phyloP scores from a whole-genome alignment of 441 rosid genomes.

The Adansonia madagascariensis region DNA sequence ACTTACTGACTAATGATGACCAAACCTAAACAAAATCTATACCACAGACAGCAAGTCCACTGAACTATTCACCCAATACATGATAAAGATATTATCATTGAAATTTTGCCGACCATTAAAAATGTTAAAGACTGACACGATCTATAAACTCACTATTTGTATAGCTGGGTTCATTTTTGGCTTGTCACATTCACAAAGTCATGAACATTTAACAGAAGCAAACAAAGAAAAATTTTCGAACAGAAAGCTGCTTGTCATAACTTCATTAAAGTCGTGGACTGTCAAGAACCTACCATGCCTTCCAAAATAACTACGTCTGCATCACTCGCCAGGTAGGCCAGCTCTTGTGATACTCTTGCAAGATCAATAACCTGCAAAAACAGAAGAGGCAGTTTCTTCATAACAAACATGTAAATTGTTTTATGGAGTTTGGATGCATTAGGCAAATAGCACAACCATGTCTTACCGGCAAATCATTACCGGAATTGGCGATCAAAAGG shows the following conservation, averaged over 20 bases:
- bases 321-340: conserved; percentile 75
- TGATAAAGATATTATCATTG: neutral
- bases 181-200: conserved; percentile 3
- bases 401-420: conserved; percentile 4
- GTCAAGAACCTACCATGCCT: conserved; percentile 81
- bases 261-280: conserved; percentile 1
- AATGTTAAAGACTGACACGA: neutral
- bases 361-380: conserved; percentile 87
- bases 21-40: neutral
- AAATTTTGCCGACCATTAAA: neutral
- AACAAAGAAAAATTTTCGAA: neutral
- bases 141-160: neutral
- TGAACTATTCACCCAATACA: neutral
- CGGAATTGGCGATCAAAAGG: conserved; percentile 87
- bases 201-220: neutral
- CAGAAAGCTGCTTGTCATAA: neutral
- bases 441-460: conserved; percentile 2
- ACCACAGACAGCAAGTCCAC: neutral
- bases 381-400: conserved; percentile 22
- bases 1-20: no score
- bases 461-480: conserved; percentile 93
- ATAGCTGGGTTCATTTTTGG: conserved; percentile 1
- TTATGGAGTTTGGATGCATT: conserved; percentile 14
- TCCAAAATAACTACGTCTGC: conserved; percentile 91
- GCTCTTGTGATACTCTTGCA: conserved; percentile 77